Percentiles rank a stretch among this genome's conserved stretches.
Conservation (phyloP, 768 basidiomycete genomes). For the Saitozyma sp. region DNA sequence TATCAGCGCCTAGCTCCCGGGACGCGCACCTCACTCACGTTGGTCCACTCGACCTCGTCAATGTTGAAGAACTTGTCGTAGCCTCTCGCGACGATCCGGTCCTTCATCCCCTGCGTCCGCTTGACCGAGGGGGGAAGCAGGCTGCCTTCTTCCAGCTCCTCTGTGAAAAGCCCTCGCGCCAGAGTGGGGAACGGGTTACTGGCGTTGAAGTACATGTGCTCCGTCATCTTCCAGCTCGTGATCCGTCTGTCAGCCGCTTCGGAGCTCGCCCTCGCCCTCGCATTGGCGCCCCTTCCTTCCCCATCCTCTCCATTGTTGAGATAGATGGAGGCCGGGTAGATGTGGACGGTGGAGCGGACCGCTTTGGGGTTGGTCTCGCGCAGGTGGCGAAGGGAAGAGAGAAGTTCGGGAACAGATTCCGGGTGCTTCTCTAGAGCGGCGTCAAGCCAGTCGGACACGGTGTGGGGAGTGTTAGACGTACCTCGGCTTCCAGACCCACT, state of each 20-base stretch:
- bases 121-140: constrained; percentile 21
- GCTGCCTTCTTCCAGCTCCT: constrained; percentile 35
- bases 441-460: not conserved
- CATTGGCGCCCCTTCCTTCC: constrained; percentile 1
- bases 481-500: not conserved
- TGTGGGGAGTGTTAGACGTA: not conserved
- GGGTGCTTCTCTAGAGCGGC: constrained; percentile 28
- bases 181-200: constrained; percentile 92
- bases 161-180: constrained; percentile 86
- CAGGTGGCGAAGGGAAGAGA: constrained; percentile 26
- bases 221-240: constrained; percentile 96
- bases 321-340: constrained; percentile 40
- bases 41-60: constrained; percentile 92
- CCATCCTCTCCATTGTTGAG: constrained; percentile 10
- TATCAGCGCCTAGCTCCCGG: not conserved
- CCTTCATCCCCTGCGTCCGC: constrained; percentile 14
- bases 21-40: constrained; percentile 59
- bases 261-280: not conserved
- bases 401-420: constrained; percentile 22
- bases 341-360: constrained; percentile 34
- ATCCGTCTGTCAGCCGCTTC: constrained; percentile 52
- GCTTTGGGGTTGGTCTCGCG: constrained; percentile 40
- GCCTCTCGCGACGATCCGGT: constrained; percentile 75
- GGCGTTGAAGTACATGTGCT: constrained; percentile 86
- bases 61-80: constrained; percentile 99